Base-by-base conservation (phyloP, 2,329 filamentous ascomycete genomes). In the Pyricularia pennisetigena region DNA sequence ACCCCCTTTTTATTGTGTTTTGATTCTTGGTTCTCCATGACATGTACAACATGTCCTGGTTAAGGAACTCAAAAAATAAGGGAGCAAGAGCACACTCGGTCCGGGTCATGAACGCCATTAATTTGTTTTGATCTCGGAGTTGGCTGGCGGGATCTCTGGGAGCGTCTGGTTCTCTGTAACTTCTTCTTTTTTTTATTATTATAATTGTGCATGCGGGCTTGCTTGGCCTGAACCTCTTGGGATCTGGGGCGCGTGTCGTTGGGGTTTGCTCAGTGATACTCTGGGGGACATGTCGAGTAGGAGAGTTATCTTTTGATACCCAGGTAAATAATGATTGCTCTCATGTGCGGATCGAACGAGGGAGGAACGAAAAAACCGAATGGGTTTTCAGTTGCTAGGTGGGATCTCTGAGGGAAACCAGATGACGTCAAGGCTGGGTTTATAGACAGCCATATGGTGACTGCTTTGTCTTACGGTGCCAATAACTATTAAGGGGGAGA, bases 151-250 rank as follows among this genome's bases (percentile, higher is more conserved):
- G 66, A 61, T 23, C 24, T 32, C 57, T 16, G 14, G 54, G 57
- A 26, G 23, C 32, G 57, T 67, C 57, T 63, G 23, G 57, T 67
- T 67, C 57, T 35, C 57, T 67, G 66, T 67, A 67, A 28, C 32
- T 26, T 26, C n/a, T 30, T 67, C 24, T 61, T 35, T 30, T 26
- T 57, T 12, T 26, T 26, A 61, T n/a, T 23, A 61, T 61, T 26
- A 61, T 61, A 61, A 61, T 61, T 35, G 57, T 23, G 57, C 57
- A 49, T 49, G 57, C n/a, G 10, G 57, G 57, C n/a, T 61, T 61
- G 10, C 57, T 61, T 24, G n/a, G n/a, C 9, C 57, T 26, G 16
- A 57, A 57, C 23, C 9, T 24, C 23, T 23, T 61, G 57, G 57
- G 57, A 61, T 61, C n/a, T 12, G 23, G 16, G 41, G 41, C 4